Conservation (phyloP, 805 yeast species). For the Saccharomycopsis fermentans region DNA sequence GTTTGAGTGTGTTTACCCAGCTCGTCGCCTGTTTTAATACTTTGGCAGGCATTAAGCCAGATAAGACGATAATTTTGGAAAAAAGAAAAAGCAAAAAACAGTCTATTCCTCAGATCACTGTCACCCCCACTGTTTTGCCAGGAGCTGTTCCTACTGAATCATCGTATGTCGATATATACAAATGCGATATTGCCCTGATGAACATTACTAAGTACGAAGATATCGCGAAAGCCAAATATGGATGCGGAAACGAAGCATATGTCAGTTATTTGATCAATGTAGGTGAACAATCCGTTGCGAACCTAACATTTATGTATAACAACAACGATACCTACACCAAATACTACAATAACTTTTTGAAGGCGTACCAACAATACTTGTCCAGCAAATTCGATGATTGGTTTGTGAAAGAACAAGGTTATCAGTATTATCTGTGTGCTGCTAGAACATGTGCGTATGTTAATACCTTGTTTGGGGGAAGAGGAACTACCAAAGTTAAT, state of each 20-base stretch:
- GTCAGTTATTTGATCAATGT: slow-evolving; percentile 6
- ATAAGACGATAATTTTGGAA: not conserved
- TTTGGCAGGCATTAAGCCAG: not conserved
- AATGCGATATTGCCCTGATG: not conserved
- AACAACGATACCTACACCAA: slow-evolving; percentile 3
- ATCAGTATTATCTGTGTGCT: slow-evolving; percentile 3
- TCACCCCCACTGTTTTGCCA: not conserved
- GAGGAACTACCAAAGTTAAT: not conserved
- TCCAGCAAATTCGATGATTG: slow-evolving; percentile 5
- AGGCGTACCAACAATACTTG: slow-evolving; percentile 1
- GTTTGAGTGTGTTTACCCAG: not conserved
- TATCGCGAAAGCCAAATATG: slow-evolving; percentile 6
- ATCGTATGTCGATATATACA: slow-evolving; percentile 5
- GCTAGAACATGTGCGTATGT: not conserved
- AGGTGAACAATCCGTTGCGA: slow-evolving; percentile 6
- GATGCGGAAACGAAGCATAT: slow-evolving; percentile 9
- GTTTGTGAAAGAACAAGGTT: not conserved
- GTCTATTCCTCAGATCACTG: not conserved
- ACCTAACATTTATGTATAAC: slow-evolving; percentile 5
- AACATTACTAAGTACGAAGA: not conserved
- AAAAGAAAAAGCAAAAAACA: not conserved
- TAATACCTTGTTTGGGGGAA: not conserved
- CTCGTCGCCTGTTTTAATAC: not conserved
- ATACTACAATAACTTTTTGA: slow-evolving; percentile 3
- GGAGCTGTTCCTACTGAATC: slow-evolving; percentile 1